Evolutionary conservation across 805 yeast genomes (phyloP).

Genomic region (Candida stauntonica): DNA sequence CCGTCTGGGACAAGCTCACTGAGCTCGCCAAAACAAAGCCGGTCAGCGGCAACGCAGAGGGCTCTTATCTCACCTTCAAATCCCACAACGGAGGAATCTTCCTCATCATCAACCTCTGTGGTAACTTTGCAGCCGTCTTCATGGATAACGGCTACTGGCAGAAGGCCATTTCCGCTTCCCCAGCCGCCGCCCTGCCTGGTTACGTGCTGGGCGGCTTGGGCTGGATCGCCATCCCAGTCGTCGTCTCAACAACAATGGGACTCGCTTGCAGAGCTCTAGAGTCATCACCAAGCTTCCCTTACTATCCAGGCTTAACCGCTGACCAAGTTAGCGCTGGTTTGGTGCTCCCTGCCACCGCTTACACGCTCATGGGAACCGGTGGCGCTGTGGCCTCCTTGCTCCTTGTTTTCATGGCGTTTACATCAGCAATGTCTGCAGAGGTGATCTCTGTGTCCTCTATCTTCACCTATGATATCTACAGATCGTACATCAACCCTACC

Average conservation of each 20-base stretch:
- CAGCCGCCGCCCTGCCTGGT: conserved; percentile 82
- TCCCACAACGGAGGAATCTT: conserved; percentile 85
- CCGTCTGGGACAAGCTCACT: conserved; percentile 70
- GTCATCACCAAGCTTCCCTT: conserved; percentile 67
- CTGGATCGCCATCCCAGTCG: conserved; percentile 89
- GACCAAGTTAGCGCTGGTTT: conserved; percentile 80
- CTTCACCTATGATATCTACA: conserved; percentile 80
- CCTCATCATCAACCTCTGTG: conserved; percentile 82
- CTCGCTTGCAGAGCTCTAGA: conserved; percentile 77
- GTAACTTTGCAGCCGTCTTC: conserved; percentile 86
- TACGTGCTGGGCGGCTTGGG: conserved; percentile 84
- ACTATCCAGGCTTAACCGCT: conserved; percentile 66
- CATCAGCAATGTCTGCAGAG: conserved; percentile 90
- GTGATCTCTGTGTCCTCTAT: conserved; percentile 84
- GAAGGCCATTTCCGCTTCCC: conserved; percentile 82
- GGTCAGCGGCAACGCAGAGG: conserved; percentile 73
- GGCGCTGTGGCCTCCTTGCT: conserved; percentile 83
- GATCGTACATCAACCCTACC: conserved; percentile 71
- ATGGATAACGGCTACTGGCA: conserved; percentile 86
- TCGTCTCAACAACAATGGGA: conserved; percentile 81
- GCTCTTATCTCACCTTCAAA: conserved; percentile 85
- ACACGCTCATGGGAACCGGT: conserved; percentile 77
- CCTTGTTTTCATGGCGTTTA: conserved; percentile 86
- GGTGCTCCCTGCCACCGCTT: conserved; percentile 65
- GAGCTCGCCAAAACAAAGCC: conserved; percentile 59